Evolutionary conservation across 345 rosid species (phyloP).

Genomic region (Microcos paniculata): DNA sequence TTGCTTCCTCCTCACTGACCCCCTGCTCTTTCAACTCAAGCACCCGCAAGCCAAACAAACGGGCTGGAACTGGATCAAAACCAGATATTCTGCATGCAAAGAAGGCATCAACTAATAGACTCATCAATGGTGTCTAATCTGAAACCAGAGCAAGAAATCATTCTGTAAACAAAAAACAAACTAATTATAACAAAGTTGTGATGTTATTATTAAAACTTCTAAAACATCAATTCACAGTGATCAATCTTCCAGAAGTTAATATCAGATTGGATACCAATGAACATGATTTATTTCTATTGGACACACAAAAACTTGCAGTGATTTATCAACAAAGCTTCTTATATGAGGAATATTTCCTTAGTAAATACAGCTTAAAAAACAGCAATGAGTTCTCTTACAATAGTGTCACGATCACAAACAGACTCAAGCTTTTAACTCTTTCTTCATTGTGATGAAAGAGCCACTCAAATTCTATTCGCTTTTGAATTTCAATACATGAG

Average conservation of each 20-base stretch:
- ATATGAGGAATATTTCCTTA: neutral
- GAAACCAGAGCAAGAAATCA: conserved; percentile 2
- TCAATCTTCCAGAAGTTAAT: neutral
- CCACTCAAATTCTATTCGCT: neutral
- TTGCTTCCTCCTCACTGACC: conserved; percentile 68
- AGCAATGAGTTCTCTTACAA: neutral
- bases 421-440: neutral
- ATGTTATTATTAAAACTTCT: neutral
- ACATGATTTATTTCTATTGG: neutral
- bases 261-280: neutral
- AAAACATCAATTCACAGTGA: neutral
- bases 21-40: conserved; percentile 80
- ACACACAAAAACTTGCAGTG: neutral
- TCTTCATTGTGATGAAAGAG: neutral
- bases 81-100: conserved; percentile 49
- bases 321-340: neutral
- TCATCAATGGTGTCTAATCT: neutral
- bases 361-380: neutral
- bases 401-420: neutral
- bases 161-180: neutral
- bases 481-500: neutral
- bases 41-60: conserved; percentile 67
- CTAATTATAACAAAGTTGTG: neutral
- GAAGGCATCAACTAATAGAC: conserved; percentile 10
- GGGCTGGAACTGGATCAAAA: conserved; percentile 78